Evolutionary conservation across 495 filamentous ascomycete genomes (phyloP), one percentile per base, ranked within the genome.

Genomic region (Talaromyces adpressus): DNA sequence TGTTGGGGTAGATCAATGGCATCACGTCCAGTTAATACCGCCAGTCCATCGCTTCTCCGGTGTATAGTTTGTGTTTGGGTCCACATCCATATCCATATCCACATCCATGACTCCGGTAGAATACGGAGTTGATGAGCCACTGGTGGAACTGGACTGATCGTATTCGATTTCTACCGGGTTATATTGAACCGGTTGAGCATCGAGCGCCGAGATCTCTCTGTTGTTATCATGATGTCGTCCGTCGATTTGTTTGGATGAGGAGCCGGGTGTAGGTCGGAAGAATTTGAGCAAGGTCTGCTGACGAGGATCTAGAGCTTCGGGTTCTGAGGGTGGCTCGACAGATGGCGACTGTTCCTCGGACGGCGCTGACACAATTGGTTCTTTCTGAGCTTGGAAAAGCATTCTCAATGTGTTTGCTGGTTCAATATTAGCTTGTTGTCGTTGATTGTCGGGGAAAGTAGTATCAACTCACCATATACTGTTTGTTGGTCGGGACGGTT

Each of bases 51-150:
- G n/a, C 11, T 29, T 56, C 23, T 56, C 52, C 16, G 52, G 22
- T 6, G 29, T 34, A 32, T 51, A 36, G 30, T 34, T 22, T 14
- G 45, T 22, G 18, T 25, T 60, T 7, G 22, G 53, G 47, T 71
- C 76, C 72, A 79, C 75, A 12, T 78, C 74, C 69, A 82, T 77
- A 65, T 82, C 76, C 76, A 81, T 82, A 34, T 77, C 67, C 65
- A 72, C 70, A 22, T 70, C 64, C 58, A 57, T 57, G 3, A 53
- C 61, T 39, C 63, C 61, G 63, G 67, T 65, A 59, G 62, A 65
- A 12, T 66, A 65, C n/a, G 72, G 64, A 27, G 66, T 75, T 45
- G 54, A 68, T 9, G 69, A 69, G 32, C 69, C 69, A 52, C 67
- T 71, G 49, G 54, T 66, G 39, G 63, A 69, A 20, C 67, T 63